These are phyloP conservation scores for Nakaseomyces kungkrabaensis DNA, from an alignment of 1,139 yeast genomes.

Conservation along the genomic window DNA sequence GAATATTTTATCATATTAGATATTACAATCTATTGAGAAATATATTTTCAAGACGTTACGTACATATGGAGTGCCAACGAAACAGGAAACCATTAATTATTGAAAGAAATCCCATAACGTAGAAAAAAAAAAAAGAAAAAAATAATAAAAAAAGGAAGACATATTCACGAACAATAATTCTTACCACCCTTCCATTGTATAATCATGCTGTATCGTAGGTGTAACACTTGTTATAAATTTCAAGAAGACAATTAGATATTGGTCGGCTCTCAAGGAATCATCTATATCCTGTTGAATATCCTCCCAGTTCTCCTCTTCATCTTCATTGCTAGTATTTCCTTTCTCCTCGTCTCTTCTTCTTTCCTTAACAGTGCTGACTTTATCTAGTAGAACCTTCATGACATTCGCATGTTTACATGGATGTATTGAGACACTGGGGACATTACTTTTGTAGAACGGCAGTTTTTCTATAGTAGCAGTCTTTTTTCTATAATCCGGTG, in stretches of 20 bases:
- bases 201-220: slow-evolving; percentile 95
- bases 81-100: too few relatives aligned
- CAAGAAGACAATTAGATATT: slow-evolving; percentile 75
- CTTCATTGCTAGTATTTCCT: slow-evolving; percentile 27
- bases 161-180: neutral
- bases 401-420: slow-evolving; percentile 95
- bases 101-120: too few relatives aligned
- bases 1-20: too few relatives aligned
- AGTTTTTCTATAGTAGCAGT: slow-evolving; percentile 93
- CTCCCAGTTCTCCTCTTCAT: slow-evolving; percentile 33
- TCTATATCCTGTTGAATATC: slow-evolving; percentile 33
- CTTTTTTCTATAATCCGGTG: slow-evolving; percentile 84
- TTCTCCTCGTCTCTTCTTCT: slow-evolving; percentile 28
- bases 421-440: slow-evolving; percentile 79
- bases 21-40: too few relatives aligned
- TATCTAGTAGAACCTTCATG: slow-evolving; percentile 76
- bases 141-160: too few relatives aligned
- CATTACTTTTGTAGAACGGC: slow-evolving; percentile 66
- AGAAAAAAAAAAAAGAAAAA: too few relatives aligned
- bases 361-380: slow-evolving; percentile 44
- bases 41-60: too few relatives aligned
- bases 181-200: slow-evolving; percentile 82
- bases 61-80: too few relatives aligned
- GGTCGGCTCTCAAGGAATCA: slow-evolving; percentile 70
- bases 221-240: slow-evolving; percentile 95